A percentile compares a stretch with the other conserved stretches of the same genome.
phyloP scores from a whole-genome alignment of 1,139 yeast species.

The Candida sp. region DNA sequence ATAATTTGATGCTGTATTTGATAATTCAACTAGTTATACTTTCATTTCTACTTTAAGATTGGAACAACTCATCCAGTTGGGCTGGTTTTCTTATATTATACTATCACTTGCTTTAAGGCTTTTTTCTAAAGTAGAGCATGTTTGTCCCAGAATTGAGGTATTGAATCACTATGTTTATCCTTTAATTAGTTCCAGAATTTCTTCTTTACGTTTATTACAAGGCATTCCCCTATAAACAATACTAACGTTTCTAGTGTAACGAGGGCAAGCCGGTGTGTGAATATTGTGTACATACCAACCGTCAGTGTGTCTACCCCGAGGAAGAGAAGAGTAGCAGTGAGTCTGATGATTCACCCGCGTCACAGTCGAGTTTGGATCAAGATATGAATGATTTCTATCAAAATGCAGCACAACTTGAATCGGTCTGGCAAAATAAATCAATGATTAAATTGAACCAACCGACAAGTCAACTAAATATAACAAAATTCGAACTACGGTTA shows the following conservation, averaged over 20 bases:
- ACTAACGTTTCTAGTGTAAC: conserved; percentile 16
- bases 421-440: conserved; percentile 1
- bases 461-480: conserved; percentile 18
- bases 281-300: conserved; percentile 23
- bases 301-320: conserved; percentile 17
- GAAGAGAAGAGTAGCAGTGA: background rate
- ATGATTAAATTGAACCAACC: conserved; percentile 10
- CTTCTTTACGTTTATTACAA: too few species aligned
- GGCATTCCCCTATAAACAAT: too few species aligned
- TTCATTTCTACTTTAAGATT: too few species aligned
- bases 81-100: too few species aligned
- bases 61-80: too few species aligned
- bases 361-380: background rate
- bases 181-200: too few species aligned
- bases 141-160: too few species aligned
- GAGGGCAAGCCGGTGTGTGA: conserved; percentile 26
- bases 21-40: too few species aligned
- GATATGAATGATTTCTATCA: background rate
- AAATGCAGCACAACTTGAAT: background rate
- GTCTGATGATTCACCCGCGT: background rate
- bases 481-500: conserved; percentile 28
- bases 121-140: too few species aligned
- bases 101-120: too few species aligned
- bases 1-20: too few species aligned
- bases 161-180: too few species aligned